These are phyloP conservation scores for Graphilbum fragrans DNA, from an alignment of 2,329 filamentous ascomycete genomes.

Conservation along the genomic window DNA sequence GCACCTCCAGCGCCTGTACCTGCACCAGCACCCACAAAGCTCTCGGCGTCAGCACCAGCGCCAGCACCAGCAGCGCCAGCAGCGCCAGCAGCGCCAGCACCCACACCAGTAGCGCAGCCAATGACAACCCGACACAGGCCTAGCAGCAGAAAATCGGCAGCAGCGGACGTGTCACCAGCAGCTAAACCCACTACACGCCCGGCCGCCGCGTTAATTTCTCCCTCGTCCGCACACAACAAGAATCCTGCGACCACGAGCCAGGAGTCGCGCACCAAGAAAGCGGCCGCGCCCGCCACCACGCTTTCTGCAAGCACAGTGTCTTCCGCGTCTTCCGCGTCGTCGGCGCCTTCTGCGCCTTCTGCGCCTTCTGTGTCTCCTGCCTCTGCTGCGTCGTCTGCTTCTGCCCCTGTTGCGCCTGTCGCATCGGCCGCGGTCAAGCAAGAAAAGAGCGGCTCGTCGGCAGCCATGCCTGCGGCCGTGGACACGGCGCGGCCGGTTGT, in stretches of 20 bases:
- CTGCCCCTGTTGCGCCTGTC: constrained; percentile 1
- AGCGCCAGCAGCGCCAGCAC: neutral
- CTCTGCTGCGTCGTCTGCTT: constrained; percentile 1
- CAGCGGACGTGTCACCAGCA: constrained; percentile 14
- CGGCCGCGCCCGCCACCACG: constrained; percentile 3
- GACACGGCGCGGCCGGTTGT: constrained; percentile 6
- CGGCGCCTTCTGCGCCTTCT: no score
- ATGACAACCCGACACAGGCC: neutral
- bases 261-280: neutral
- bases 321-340: no score
- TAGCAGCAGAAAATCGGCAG: neutral
- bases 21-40: no score
- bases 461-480: constrained; percentile 8
- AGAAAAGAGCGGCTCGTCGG: no score
- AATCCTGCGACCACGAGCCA: neutral
- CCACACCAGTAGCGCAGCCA: neutral
- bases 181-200: constrained; percentile 6
- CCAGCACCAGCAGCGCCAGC: neutral
- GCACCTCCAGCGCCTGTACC: neutral
- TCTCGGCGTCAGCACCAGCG: neutral
- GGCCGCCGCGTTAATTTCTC: constrained; percentile 4
- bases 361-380: no score
- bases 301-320: constrained; percentile 1
- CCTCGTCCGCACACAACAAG: neutral
- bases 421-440: constrained; percentile 4